Conservation (phyloP, 345 rosid genomes). For the Eucalyptus victrix region DNA sequence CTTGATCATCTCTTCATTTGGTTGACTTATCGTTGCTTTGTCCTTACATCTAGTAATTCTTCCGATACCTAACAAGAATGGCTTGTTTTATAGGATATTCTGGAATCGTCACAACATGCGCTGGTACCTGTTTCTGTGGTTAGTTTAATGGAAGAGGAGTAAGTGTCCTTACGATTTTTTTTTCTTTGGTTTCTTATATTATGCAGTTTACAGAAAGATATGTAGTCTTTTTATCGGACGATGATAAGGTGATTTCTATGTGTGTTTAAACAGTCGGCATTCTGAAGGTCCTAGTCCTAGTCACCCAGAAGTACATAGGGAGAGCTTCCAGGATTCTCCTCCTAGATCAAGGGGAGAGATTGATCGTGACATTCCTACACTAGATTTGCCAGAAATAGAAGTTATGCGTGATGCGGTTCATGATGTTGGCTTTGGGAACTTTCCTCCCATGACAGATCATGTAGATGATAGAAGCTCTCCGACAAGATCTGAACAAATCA, state of each 20-base stretch:
- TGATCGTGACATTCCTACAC: constrained; percentile 7
- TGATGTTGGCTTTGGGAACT: constrained; percentile 12
- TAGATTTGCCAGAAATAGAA: constrained; percentile 43
- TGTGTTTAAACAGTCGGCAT: not conserved
- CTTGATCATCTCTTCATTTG: not conserved
- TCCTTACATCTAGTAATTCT: not conserved
- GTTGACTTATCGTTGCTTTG: not conserved
- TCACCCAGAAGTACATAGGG: constrained; percentile 23
- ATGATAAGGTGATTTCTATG: not conserved
- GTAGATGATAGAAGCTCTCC: not conserved
- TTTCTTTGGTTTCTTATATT: not conserved
- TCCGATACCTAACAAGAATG: not conserved
- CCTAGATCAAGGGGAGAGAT: not conserved
- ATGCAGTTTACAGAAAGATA: not conserved
- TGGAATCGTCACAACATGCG: not conserved
- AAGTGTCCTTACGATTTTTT: not conserved
- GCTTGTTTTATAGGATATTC: not conserved
- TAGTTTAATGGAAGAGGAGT: not conserved
- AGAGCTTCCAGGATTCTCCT: not conserved
- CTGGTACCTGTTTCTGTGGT: not conserved
- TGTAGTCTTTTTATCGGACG: not conserved
- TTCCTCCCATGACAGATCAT: constrained; percentile 8
- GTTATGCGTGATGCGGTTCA: constrained; percentile 35
- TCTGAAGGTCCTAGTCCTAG: not conserved
- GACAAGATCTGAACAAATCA: constrained; percentile 13